These are phyloP conservation scores for Fusarium compactum DNA, from an alignment of 2,329 filamentous ascomycete genomes.

Conservation along the genomic window DNA sequence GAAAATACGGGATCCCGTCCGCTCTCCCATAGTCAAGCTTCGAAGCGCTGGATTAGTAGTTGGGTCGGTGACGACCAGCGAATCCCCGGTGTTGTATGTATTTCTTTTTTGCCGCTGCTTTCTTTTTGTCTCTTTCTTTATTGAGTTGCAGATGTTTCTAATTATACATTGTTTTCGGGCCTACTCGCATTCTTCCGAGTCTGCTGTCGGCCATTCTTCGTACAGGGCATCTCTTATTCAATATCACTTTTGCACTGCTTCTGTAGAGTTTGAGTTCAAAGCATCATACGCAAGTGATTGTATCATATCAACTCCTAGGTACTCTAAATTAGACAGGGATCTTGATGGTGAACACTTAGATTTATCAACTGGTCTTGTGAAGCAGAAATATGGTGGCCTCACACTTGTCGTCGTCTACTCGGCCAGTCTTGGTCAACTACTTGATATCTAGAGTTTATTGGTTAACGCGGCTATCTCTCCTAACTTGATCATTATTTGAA, in stretches of 20 bases:
- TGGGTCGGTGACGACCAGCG: conserved; percentile 35
- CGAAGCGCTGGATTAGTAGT: conserved; percentile 37
- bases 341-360: neutral
- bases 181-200: neutral
- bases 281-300: neutral
- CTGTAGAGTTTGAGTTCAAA: neutral
- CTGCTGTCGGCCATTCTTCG: neutral
- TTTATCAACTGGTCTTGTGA: neutral
- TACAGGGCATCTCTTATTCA: neutral
- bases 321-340: neutral
- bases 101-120: neutral
- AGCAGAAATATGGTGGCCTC: neutral
- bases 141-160: neutral
- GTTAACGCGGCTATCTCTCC: neutral
- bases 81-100: conserved; percentile 33
- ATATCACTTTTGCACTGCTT: neutral
- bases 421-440: neutral
- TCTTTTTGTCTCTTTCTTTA: neutral
- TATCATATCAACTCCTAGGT: neutral
- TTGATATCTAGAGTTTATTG: neutral
- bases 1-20: conserved; percentile 34
- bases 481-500: neutral
- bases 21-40: conserved; percentile 35
- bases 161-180: neutral
- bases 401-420: neutral